phyloP scores from a whole-genome alignment of 2,329 filamentous ascomycete genomes.

The Epichloe scottii region DNA sequence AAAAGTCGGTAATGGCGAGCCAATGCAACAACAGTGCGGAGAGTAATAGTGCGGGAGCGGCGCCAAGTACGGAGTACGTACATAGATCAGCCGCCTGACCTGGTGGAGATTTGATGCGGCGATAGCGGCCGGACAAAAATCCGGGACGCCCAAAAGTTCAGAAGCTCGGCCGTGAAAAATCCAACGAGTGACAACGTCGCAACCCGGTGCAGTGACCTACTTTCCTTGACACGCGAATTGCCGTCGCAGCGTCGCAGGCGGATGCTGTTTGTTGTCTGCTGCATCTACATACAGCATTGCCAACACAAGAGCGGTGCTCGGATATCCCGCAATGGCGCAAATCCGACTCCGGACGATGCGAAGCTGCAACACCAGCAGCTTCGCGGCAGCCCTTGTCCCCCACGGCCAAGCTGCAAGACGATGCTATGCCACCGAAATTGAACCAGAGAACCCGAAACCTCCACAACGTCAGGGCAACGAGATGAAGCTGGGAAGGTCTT shows the following conservation, averaged over 20 bases:
- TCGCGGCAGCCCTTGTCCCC: constrained; percentile 10
- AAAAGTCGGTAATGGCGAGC: background rate
- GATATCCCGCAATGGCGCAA: constrained; percentile 17
- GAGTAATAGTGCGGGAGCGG: background rate
- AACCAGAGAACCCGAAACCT: constrained; percentile 21
- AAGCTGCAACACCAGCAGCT: constrained; percentile 11
- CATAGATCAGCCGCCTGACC: too few species aligned
- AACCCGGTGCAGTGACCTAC: background rate
- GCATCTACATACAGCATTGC: background rate
- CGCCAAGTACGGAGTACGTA: too few species aligned
- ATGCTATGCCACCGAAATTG: constrained; percentile 23
- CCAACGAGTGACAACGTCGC: background rate
- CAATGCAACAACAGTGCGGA: background rate
- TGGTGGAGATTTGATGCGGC: background rate
- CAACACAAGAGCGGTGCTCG: constrained; percentile 1
- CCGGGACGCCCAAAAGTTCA: background rate
- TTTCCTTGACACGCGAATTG: background rate
- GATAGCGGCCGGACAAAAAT: constrained; percentile 4
- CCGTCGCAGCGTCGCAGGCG: constrained; percentile 2
- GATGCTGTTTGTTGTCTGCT: background rate
- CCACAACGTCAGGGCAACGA: constrained; percentile 22
- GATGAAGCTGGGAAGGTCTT: constrained; percentile 28
- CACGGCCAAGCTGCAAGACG: constrained; percentile 12
- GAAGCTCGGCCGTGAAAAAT: background rate
- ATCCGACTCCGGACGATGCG: constrained; percentile 18